Percentiles rank a stretch among this genome's conserved stretches.
Evolutionary conservation across 148 eudicot species (phyloP).

Genomic region (Chenopodium formosanum): DNA sequence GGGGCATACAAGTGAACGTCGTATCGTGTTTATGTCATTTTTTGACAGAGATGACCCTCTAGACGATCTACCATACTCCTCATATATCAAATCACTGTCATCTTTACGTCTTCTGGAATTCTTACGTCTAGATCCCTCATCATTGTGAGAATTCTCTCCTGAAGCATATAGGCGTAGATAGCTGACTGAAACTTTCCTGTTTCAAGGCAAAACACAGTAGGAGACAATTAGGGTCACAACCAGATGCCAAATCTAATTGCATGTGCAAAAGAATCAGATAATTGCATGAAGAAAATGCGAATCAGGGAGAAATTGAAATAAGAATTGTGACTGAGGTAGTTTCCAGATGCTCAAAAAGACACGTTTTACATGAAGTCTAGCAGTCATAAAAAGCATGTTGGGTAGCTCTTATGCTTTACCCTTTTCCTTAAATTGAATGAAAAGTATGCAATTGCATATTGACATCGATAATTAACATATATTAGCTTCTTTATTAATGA

Average conservation of each 20-base stretch:
- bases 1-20: constrained; percentile 80
- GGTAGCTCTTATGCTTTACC: background rate
- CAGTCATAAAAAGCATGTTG: background rate
- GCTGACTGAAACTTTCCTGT: constrained; percentile 79
- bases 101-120: constrained; percentile 57
- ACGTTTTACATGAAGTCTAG: background rate
- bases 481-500: background rate
- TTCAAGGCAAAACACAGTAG: constrained; percentile 23
- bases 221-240: constrained; percentile 14
- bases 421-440: background rate
- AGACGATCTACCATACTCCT: constrained; percentile 36
- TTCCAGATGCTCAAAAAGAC: constrained; percentile 1
- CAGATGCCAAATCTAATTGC: constrained; percentile 4
- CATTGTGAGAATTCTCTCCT: constrained; percentile 50
- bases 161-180: constrained; percentile 55
- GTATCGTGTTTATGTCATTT: constrained; percentile 69
- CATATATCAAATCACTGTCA: constrained; percentile 40
- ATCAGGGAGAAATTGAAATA: background rate
- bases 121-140: constrained; percentile 63
- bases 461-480: background rate
- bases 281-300: background rate
- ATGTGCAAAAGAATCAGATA: background rate
- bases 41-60: constrained; percentile 55
- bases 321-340: background rate
- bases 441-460: background rate